A percentile compares a stretch with the other conserved stretches of the same genome.
Evolutionary conservation across 2,329 filamentous ascomycete genomes (phyloP).

Genomic region (Pseudocercospora cruenta): DNA sequence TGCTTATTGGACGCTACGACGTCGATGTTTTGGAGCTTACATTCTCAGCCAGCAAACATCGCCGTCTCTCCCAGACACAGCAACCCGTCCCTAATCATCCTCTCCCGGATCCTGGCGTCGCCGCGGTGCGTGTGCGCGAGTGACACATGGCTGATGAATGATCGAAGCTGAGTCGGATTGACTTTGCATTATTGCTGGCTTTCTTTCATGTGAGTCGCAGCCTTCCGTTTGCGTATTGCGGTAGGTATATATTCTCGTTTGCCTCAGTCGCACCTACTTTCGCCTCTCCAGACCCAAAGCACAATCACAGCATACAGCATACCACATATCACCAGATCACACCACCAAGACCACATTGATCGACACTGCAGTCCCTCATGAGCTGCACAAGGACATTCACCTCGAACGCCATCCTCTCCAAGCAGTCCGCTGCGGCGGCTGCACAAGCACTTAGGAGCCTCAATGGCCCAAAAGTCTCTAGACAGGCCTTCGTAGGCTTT

Average conservation of each 20-base stretch:
- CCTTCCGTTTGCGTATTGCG: neutral
- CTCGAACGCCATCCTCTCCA: conserved; percentile 18
- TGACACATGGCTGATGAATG: conserved; percentile 12
- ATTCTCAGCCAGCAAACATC: neutral
- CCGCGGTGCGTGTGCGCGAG: conserved; percentile 11
- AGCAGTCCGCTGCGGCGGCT: conserved; percentile 27
- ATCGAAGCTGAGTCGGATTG: neutral
- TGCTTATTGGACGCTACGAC: neutral
- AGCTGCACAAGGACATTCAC: conserved; percentile 17
- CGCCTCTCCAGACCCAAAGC: neutral
- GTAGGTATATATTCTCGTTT: conserved; percentile 12
- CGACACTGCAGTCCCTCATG: conserved; percentile 8
- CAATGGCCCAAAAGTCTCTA: conserved; percentile 39
- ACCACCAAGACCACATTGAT: neutral
- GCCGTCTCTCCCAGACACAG: neutral
- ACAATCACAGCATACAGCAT: neutral
- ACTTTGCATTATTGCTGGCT: neutral
- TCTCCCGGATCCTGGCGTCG: neutral
- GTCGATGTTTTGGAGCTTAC: neutral
- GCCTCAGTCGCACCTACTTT: conserved; percentile 14
- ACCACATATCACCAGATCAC: conserved; percentile 8
- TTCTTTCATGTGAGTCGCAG: conserved; percentile 8
- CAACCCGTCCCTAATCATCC: conserved; percentile 4
- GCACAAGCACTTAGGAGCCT: conserved; percentile 43
- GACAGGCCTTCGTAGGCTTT: conserved; percentile 41